Conservation (phyloP, 495 filamentous ascomycete genomes). For the Penicillium roqueforti region DNA sequence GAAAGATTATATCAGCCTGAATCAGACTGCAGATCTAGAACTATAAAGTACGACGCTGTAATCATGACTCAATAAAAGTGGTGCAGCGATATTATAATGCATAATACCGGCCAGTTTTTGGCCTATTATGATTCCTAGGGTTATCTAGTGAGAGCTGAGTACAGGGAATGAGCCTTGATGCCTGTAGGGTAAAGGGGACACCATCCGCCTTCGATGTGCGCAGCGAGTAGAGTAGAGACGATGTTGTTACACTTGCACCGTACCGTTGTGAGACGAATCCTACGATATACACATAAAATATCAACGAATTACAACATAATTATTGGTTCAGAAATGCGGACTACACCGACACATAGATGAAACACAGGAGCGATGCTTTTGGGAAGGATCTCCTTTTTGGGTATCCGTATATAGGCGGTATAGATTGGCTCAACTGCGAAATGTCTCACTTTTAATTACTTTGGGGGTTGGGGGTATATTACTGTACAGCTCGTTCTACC, state of each 20-base stretch:
- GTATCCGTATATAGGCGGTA: too few species aligned
- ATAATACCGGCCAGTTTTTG: background rate
- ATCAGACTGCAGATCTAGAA: background rate
- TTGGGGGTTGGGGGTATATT: too few species aligned
- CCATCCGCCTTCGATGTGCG: background rate
- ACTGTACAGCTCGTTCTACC: too few species aligned
- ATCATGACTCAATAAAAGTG: background rate
- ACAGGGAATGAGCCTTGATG: background rate
- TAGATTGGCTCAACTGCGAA: too few species aligned
- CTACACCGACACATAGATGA: background rate
- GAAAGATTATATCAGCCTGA: background rate
- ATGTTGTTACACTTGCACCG: background rate
- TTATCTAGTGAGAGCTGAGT: background rate
- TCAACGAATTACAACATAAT: background rate
- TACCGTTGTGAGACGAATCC: background rate
- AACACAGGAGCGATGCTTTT: background rate
- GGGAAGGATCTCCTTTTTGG: too few species aligned
- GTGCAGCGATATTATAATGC: background rate
- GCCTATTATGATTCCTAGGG: background rate
- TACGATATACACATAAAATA: background rate
- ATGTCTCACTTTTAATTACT: too few species aligned
- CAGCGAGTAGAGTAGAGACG: background rate
- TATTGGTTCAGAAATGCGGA: background rate
- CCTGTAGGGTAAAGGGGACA: background rate
- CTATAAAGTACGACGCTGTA: background rate